Evolutionary conservation across 2,329 filamentous ascomycete genomes (phyloP).

Genomic region (Penicillium fuscoglaucum): DNA sequence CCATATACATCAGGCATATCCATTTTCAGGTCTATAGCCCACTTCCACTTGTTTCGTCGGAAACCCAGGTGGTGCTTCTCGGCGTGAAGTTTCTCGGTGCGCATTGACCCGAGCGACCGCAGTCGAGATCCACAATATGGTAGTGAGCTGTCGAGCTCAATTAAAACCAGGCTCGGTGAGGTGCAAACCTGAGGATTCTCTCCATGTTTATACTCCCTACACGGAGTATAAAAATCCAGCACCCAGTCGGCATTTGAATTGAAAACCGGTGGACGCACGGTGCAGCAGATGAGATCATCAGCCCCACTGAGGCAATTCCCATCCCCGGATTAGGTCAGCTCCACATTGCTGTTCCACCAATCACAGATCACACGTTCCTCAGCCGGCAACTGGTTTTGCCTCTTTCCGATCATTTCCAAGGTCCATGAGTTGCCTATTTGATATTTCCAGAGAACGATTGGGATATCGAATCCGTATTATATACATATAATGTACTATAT

Average conservation of each 20-base stretch:
- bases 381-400: conserved; percentile 15
- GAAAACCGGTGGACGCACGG: neutral
- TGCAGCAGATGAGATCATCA: conserved; percentile 14
- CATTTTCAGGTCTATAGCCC: neutral
- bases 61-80: neutral
- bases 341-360: conserved; percentile 12
- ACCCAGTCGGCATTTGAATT: conserved; percentile 20
- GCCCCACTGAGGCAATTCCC: conserved; percentile 4
- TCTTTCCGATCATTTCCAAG: neutral
- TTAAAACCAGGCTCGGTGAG: neutral
- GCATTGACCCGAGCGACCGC: neutral
- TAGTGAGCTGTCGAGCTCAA: neutral
- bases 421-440: neutral
- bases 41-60: neutral
- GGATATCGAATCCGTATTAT: neutral
- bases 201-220: neutral
- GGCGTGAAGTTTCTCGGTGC: neutral
- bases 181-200: neutral
- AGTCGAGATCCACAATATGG: neutral
- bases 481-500: neutral
- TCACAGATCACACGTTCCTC: conserved; percentile 7
- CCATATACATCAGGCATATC: neutral
- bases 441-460: neutral
- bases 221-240: too few species aligned
- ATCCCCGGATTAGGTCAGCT: conserved; percentile 18